Base-by-base conservation (phyloP, 2,329 filamentous ascomycete species). In the Hymenoscyphus infarciens region DNA sequence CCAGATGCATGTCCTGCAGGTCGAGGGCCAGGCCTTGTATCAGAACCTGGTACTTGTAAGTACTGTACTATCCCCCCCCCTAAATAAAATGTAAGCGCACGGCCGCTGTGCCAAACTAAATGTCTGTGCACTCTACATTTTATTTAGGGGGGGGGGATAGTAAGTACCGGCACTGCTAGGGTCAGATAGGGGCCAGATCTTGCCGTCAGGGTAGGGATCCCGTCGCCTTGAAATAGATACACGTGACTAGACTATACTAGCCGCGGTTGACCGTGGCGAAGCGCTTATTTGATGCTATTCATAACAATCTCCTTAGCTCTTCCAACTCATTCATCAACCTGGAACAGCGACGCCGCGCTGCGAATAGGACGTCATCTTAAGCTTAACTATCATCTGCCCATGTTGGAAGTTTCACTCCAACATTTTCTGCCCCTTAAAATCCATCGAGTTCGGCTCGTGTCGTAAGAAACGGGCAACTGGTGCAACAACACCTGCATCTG, bases 241-340 rank as follows among this genome's bases (percentile, higher is more conserved):
- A 25, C 42, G 39, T 42, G 39, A 42, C 39, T 11, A 4, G 3
- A 11, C 13, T 11, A 4, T 1, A 11, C 13, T 22, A 22, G 42
- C 42, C 42, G 19, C 19, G 42, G 3, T 25, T 22, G 42, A 49
- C 33, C 8, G 42, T 10, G 10, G n/a, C 42, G 42, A 22, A 49
- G 42, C 42, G 42, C 42, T 49, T 49, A 49, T 49, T 49, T 49
- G 19, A 22, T 49, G 42, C 42, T 49, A 49, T 49, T 49, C 42
- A 25, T 49, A 49, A n/a, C 42, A 49, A 22, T 49, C n/a, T 49
- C n/a, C 11, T 49, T 19, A 22, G 42, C 33, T 35, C 33, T 35
- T n/a, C 42, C 57, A 59, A 42, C 57, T 49, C 45, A 39, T 52
- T 5, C 31, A 49, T n/a, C n/a, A n/a, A n/a, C n/a, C 6, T 15